These are phyloP conservation scores for Elongisporangium prolatum DNA, from an alignment of 352 stramenopile genomes.

Conservation along the genomic window DNA sequence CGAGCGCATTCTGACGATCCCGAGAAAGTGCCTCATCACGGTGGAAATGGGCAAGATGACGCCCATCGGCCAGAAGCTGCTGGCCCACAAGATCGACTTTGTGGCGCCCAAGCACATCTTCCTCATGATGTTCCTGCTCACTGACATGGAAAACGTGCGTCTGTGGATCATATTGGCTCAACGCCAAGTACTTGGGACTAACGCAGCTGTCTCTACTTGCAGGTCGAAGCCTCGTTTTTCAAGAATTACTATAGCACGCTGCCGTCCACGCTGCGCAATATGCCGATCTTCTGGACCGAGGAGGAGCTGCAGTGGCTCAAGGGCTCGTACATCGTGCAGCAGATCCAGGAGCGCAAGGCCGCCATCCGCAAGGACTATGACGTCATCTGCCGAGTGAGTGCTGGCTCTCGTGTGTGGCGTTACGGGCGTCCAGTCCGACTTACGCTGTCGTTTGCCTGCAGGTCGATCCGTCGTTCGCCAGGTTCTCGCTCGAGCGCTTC, in stretches of 20 bases:
- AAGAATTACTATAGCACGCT: conserved; percentile 98
- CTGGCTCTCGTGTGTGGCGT: neutral
- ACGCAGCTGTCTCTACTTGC: neutral
- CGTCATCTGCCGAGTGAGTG: conserved; percentile 85
- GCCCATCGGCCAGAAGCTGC: conserved; percentile 91
- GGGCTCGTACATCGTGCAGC: conserved; percentile 89
- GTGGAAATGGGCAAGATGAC: conserved; percentile 99
- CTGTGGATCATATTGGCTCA: too few relatives aligned
- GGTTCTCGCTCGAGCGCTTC: conserved; percentile 96
- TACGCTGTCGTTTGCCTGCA: conserved; percentile 4
- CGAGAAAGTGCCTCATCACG: conserved; percentile 96
- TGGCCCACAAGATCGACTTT: conserved; percentile 92
- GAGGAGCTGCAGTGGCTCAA: conserved; percentile 92
- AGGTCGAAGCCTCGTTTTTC: conserved; percentile 81
- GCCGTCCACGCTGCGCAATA: conserved; percentile 93
- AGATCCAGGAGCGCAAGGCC: conserved; percentile 94
- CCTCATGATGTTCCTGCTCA: conserved; percentile 98
- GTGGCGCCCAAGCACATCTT: conserved; percentile 99
- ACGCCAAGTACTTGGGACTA: too few relatives aligned
- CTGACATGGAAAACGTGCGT: conserved; percentile 90
- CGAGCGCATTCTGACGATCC: conserved; percentile 89
- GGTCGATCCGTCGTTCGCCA: conserved; percentile 87
- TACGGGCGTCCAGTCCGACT: neutral
- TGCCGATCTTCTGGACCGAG: conserved; percentile 99
- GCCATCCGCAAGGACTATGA: conserved; percentile 98